Conservation (phyloP, 2,329 filamentous ascomycete species). For the Cladosporium sp. region DNA sequence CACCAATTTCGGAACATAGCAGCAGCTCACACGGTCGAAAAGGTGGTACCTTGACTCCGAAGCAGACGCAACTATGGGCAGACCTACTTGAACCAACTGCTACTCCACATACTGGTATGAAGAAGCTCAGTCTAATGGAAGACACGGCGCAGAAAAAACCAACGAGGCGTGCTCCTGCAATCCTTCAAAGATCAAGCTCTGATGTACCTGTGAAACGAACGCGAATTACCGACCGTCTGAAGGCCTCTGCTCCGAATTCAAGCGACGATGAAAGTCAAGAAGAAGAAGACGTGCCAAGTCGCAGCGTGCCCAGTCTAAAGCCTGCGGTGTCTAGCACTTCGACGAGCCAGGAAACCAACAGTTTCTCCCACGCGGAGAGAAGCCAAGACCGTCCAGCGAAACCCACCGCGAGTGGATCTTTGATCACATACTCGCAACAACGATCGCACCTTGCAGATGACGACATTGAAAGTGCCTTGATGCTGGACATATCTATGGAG, state of each 20-base stretch:
- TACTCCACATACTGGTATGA: constrained; percentile 10
- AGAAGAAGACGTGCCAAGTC: constrained; percentile 20
- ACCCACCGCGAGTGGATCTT: constrained; percentile 4
- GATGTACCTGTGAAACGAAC: constrained; percentile 18
- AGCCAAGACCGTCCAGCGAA: constrained; percentile 6
- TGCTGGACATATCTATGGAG: constrained; percentile 34
- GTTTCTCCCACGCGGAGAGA: not conserved
- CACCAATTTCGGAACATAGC: constrained; percentile 11
- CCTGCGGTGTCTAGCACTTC: not conserved
- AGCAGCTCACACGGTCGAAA: not conserved
- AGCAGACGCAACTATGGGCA: constrained; percentile 35
- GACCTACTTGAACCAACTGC: constrained; percentile 13
- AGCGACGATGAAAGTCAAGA: constrained; percentile 24
- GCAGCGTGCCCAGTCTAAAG: not conserved
- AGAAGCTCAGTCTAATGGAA: constrained; percentile 12
- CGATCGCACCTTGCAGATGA: constrained; percentile 61
- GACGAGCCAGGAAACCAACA: not conserved
- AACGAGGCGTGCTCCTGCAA: not conserved
- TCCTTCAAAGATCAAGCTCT: constrained; percentile 8
- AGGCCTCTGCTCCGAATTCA: constrained; percentile 30
- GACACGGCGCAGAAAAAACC: not conserved
- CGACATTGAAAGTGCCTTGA: constrained; percentile 41
- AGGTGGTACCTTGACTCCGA: constrained; percentile 30
- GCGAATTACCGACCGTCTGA: constrained; percentile 37
- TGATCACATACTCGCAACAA: constrained; percentile 60